Percentiles rank a stretch among this genome's conserved stretches.
phyloP scores from a whole-genome alignment of 23 red algal genomes.

The Agarophyton chilense region DNA sequence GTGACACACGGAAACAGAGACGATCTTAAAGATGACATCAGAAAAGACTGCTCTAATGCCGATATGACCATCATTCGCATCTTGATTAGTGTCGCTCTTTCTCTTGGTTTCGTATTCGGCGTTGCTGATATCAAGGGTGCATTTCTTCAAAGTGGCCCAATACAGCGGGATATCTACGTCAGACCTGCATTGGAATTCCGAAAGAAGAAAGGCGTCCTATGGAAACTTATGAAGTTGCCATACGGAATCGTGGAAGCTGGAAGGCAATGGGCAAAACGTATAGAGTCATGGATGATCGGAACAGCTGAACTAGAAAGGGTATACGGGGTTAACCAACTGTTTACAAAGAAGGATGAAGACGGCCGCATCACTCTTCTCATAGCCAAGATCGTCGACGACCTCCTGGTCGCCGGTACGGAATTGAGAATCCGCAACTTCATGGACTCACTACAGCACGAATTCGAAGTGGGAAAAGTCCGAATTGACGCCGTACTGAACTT shows the following conservation, averaged over 20 bases:
- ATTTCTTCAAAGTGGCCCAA: constrained; percentile 32
- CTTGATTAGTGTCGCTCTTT: constrained; percentile 4
- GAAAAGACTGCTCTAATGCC: constrained; percentile 30
- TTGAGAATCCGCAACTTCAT: constrained; percentile 8
- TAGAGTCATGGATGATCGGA: constrained; percentile 8
- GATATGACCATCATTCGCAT: constrained; percentile 31
- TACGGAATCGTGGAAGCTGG: constrained; percentile 50
- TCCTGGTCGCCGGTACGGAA: constrained; percentile 1
- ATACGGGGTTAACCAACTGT: constrained; percentile 17
- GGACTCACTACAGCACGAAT: neutral
- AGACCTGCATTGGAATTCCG: constrained; percentile 13
- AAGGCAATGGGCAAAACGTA: constrained; percentile 24
- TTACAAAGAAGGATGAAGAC: neutral
- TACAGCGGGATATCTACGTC: constrained; percentile 30
- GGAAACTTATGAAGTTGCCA: constrained; percentile 29
- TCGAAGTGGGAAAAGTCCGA: constrained; percentile 29
- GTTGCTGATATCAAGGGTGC: constrained; percentile 18
- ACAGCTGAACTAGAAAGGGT: constrained; percentile 4
- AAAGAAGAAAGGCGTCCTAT: constrained; percentile 9
- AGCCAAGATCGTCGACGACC: constrained; percentile 20
- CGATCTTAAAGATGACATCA: constrained; percentile 31
- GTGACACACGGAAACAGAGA: constrained; percentile 15
- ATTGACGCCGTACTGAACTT: neutral
- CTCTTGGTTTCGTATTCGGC: constrained; percentile 18
- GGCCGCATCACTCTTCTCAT: neutral